Conservation (phyloP, 2,329 filamentous ascomycete genomes). For the Tolypocladium inflatum region DNA sequence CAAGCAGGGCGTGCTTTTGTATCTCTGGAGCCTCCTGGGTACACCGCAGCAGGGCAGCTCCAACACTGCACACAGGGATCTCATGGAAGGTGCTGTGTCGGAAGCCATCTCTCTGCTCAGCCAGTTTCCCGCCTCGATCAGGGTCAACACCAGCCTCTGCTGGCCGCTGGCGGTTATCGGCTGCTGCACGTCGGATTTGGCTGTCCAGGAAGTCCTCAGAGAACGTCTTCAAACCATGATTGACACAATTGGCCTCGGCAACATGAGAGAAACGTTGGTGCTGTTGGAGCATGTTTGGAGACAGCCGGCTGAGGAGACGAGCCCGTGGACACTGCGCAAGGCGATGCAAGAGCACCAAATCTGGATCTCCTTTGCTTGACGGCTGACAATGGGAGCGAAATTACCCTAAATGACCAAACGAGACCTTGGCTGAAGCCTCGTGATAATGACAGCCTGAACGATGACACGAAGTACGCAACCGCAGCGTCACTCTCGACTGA, state of each 20-base stretch:
- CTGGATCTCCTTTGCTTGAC: constrained; percentile 38
- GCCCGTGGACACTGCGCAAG: constrained; percentile 33
- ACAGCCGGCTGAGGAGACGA: constrained; percentile 15
- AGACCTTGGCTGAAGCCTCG: not conserved
- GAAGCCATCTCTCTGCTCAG: constrained; percentile 19
- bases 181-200: constrained; percentile 22
- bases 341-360: constrained; percentile 36
- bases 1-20: constrained; percentile 33
- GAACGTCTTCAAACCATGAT: constrained; percentile 23
- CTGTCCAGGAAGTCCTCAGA: constrained; percentile 25
- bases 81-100: constrained; percentile 18
- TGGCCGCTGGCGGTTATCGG: constrained; percentile 29
- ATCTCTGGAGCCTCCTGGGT: constrained; percentile 27
- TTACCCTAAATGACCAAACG: not conserved
- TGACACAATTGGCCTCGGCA: constrained; percentile 30
- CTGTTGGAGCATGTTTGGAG: constrained; percentile 33
- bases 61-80: constrained; percentile 10
- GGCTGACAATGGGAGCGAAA: not conserved
- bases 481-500: not conserved
- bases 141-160: constrained; percentile 29
- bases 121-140: constrained; percentile 19
- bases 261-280: constrained; percentile 32
- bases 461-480: too few relatives aligned
- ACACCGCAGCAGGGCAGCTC: constrained; percentile 13
- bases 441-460: too few relatives aligned